Conservation (phyloP, 2,329 filamentous ascomycete species). For the Aspergillus puulaauensis region DNA sequence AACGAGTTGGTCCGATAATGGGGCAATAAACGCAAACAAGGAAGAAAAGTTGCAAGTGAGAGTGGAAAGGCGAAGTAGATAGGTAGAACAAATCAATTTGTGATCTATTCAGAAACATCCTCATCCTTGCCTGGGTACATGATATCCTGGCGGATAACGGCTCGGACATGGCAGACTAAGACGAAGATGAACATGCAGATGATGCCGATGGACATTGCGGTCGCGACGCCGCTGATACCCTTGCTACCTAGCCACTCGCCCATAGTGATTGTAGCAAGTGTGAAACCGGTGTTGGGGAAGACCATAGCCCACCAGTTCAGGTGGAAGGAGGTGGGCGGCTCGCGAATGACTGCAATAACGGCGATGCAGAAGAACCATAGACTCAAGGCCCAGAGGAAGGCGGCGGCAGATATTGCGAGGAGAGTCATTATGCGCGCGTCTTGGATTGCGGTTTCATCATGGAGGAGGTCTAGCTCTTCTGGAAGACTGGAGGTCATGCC, state of each 20-base stretch:
- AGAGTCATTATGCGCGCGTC: slow-evolving; percentile 44
- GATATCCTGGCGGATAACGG: slow-evolving; percentile 53
- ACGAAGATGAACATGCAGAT: slow-evolving; percentile 58
- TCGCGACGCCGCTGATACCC: slow-evolving; percentile 54
- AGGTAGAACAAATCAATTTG: neutral
- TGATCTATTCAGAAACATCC: slow-evolving; percentile 42
- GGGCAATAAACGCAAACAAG: neutral
- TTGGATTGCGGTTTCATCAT: slow-evolving; percentile 28
- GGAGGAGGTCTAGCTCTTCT: slow-evolving; percentile 48
- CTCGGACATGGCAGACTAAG: slow-evolving; percentile 49
- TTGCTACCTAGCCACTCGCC: slow-evolving; percentile 54
- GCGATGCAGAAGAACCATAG: slow-evolving; percentile 58
- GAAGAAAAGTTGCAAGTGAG: neutral
- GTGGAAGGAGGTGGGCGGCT: slow-evolving; percentile 47
- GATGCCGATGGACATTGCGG: slow-evolving; percentile 56
- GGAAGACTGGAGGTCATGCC: slow-evolving; percentile 62
- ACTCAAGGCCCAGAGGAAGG: slow-evolving; percentile 65
- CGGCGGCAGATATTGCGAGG: slow-evolving; percentile 48
- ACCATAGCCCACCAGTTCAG: slow-evolving; percentile 65
- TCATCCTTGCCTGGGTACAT: slow-evolving; percentile 62
- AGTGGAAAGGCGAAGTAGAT: neutral
- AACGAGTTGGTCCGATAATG: neutral
- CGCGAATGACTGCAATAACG: slow-evolving; percentile 46
- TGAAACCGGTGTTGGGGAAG: slow-evolving; percentile 66
- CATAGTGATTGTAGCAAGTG: slow-evolving; percentile 58